phyloP scores from a whole-genome alignment of 2,329 filamentous ascomycete genomes.

The Chalara sp. region DNA sequence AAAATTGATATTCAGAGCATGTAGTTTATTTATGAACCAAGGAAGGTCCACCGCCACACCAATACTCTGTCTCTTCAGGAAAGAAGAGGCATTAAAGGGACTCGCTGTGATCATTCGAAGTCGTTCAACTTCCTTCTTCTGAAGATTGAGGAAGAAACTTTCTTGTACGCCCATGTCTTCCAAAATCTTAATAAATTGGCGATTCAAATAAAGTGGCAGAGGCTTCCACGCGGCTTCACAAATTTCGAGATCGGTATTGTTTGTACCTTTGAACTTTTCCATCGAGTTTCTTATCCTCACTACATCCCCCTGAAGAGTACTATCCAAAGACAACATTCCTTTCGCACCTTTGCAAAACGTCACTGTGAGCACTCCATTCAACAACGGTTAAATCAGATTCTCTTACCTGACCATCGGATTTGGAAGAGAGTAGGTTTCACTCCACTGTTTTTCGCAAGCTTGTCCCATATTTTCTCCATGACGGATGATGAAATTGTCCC shows the following conservation, averaged over 20 bases:
- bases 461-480: constrained; percentile 51
- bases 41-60: constrained; percentile 54
- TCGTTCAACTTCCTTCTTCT: constrained; percentile 52
- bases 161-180: constrained; percentile 64
- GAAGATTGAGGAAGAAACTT: constrained; percentile 56
- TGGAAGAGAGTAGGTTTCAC: constrained; percentile 61
- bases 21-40: constrained; percentile 53
- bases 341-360: constrained; percentile 48
- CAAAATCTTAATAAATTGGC: constrained; percentile 77
- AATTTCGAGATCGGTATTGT: constrained; percentile 56
- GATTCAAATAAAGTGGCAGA: constrained; percentile 65
- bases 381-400: background rate
- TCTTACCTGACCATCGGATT: constrained; percentile 58
- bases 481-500: constrained; percentile 63
- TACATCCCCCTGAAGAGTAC: constrained; percentile 45
- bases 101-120: constrained; percentile 53
- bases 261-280: constrained; percentile 64
- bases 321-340: constrained; percentile 70
- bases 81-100: constrained; percentile 55
- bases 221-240: constrained; percentile 63
- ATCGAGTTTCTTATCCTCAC: constrained; percentile 67
- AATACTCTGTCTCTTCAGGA: constrained; percentile 57
- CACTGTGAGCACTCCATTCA: background rate
- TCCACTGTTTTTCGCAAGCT: constrained; percentile 38
- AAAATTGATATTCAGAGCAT: constrained; percentile 56